Percentiles rank a stretch among this genome's conserved stretches.
Evolutionary conservation across 306 rosid species (phyloP).

Genomic region (Pyrus bretschneideri): DNA sequence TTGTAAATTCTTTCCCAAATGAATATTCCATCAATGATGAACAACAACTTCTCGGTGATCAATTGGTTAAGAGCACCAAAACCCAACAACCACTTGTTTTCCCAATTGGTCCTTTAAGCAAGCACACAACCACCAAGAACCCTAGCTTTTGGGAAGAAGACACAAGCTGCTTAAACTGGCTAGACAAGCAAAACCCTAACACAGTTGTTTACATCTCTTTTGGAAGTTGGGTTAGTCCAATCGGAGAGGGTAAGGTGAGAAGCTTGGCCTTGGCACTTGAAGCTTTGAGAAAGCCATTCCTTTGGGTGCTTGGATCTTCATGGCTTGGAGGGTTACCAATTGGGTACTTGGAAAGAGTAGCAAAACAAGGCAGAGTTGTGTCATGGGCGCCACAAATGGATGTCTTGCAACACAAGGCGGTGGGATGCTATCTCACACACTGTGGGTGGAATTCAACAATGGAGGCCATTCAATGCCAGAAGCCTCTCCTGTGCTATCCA

Average conservation of each 20-base stretch:
- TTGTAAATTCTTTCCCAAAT: conserved; percentile 53
- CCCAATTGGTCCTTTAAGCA: conserved; percentile 44
- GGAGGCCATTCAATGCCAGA: conserved; percentile 64
- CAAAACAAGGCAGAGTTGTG: conserved; percentile 45
- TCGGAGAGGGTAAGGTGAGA: conserved; percentile 50
- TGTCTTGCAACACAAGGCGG: conserved; percentile 45
- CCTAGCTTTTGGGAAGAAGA: conserved; percentile 79
- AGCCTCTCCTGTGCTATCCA: conserved; percentile 63
- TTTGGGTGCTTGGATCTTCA: conserved; percentile 57
- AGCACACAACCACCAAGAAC: conserved; percentile 10
- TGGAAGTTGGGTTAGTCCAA: conserved; percentile 86
- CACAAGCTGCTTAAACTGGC: conserved; percentile 56
- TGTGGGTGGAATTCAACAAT: conserved; percentile 93
- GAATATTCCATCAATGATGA: conserved; percentile 28
- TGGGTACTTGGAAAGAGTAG: conserved; percentile 40
- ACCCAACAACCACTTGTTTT: conserved; percentile 17
- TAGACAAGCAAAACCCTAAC: conserved; percentile 28
- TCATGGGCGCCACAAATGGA: conserved; percentile 84
- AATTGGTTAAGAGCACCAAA: not conserved
- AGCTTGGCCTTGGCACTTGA: conserved; percentile 58
- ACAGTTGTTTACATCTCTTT: conserved; percentile 72
- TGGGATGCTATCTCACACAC: conserved; percentile 75
- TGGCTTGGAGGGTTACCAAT: conserved; percentile 60
- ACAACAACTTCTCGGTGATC: not conserved
- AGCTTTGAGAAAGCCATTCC: conserved; percentile 48